Evolutionary conservation across 2,329 filamentous ascomycete genomes (phyloP).

Genomic region (Penicillium vulpinum): DNA sequence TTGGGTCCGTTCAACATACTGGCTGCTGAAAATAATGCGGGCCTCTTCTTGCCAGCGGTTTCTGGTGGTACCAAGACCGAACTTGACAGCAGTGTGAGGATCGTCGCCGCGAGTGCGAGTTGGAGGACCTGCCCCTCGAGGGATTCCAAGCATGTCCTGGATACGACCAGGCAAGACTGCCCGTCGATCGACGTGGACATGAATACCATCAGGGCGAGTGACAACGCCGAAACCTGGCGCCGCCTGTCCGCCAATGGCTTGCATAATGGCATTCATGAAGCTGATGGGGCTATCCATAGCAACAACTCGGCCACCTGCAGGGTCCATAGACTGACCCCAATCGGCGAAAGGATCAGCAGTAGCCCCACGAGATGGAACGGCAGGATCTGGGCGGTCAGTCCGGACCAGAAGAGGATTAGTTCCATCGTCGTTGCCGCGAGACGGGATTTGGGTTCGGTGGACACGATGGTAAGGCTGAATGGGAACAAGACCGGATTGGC

Average conservation of each 20-base stretch:
- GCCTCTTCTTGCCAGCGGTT: slow-evolving; percentile 88
- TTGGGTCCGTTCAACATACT: slow-evolving; percentile 67
- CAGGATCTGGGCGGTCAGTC: slow-evolving; percentile 37
- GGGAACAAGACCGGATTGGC: slow-evolving; percentile 40
- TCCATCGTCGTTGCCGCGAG: slow-evolving; percentile 71
- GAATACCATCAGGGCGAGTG: slow-evolving; percentile 52
- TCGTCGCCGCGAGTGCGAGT: slow-evolving; percentile 45
- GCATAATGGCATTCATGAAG: slow-evolving; percentile 60
- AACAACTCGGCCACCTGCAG: slow-evolving; percentile 46
- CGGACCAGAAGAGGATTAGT: slow-evolving; percentile 83
- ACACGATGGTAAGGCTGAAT: slow-evolving; percentile 46
- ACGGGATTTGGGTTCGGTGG: slow-evolving; percentile 47
- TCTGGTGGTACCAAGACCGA: slow-evolving; percentile 69
- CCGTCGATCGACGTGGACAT: slow-evolving; percentile 56
- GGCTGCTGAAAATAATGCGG: slow-evolving; percentile 75
- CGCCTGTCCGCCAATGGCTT: slow-evolving; percentile 52
- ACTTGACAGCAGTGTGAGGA: slow-evolving; percentile 70
- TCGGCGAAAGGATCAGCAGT: slow-evolving; percentile 49
- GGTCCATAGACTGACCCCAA: slow-evolving; percentile 55
- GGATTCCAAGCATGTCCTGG: slow-evolving; percentile 48
- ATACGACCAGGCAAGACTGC: slow-evolving; percentile 55
- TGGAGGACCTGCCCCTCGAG: slow-evolving; percentile 27
- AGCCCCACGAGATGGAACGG: slow-evolving; percentile 38
- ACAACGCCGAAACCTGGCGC: slow-evolving; percentile 46
- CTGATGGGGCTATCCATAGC: slow-evolving; percentile 54